Base-by-base conservation (phyloP, 805 yeast genomes). In the Kodamaea fukazawae region DNA sequence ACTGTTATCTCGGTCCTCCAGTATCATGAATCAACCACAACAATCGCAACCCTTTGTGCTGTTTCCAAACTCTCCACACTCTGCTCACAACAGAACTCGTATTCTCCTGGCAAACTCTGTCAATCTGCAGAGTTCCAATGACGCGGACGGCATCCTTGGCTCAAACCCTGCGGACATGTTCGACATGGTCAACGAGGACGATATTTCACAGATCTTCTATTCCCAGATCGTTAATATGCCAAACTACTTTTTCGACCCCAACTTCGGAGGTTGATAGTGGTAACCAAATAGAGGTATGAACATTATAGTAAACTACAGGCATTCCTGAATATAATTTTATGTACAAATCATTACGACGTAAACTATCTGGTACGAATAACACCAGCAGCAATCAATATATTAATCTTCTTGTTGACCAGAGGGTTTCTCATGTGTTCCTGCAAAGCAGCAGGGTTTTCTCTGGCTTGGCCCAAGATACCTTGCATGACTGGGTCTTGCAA, bases 371-470 rank as follows among this genome's bases (percentile, higher is more conserved):
- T 88, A 61, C 96, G 83, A 57, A 93, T 90, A 41, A 93, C 86
- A 63, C 99, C 99, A 13, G 98, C 96, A 41, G 97, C 96, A 61
- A 90, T 83, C 63, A 93, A 76, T 53, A 85, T 75, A 63, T 85
- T 83, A 54, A 93, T 81, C 79, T 93, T 93, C 63, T 81, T 83
- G 58, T 81, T 78, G 36, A 93, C 86, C 45, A 81, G 95, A 29
- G 99, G 98, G 67, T 93, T 93, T 74, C 80, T 86, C 96, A 93
- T 89, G 68, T 93, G 99, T 55, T 91, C 97, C 61, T 86, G 95
- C 53, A 93, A 75, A 40, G 98, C 98, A 32, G 96, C 96, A 36
- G 99, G 99, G 61, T 93, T 86, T 44, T 80, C 86, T 63, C 83
- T 86, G 13, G 98, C 98, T 70, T 93, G 99, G 52, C 79, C 83